Percentiles rank a stretch among this genome's conserved stretches.
Evolutionary conservation across 345 rosid species (phyloP).

Genomic region (Ceriops zippeliana): DNA sequence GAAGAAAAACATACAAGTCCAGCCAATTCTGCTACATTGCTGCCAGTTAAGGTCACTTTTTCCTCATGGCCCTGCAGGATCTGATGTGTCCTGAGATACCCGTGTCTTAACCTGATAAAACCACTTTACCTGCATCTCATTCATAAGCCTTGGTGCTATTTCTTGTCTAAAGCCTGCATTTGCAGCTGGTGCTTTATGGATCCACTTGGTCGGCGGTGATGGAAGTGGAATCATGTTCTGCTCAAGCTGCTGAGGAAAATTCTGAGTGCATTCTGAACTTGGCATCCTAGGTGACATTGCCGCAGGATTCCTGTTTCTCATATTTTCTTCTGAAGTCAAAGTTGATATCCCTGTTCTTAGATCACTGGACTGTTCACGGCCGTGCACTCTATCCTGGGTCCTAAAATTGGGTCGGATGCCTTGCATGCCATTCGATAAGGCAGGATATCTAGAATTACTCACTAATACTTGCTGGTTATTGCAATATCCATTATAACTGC

Average conservation of each 20-base stretch:
- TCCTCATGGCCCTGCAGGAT: constrained; percentile 5
- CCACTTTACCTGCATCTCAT: constrained; percentile 52
- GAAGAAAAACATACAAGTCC: background rate
- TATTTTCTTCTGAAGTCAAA: constrained; percentile 49
- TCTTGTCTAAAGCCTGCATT: constrained; percentile 38
- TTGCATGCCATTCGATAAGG: constrained; percentile 41
- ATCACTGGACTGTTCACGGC: constrained; percentile 46
- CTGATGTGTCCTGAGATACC: constrained; percentile 25
- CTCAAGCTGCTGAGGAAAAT: constrained; percentile 31
- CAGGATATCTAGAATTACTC: constrained; percentile 41
- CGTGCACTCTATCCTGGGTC: constrained; percentile 40
- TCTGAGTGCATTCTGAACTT: constrained; percentile 28
- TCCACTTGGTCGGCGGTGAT: constrained; percentile 68
- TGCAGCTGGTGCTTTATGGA: constrained; percentile 29
- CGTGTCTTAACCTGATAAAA: constrained; percentile 54
- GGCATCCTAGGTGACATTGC: constrained; percentile 24
- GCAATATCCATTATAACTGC: constrained; percentile 41
- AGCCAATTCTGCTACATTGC: constrained; percentile 3
- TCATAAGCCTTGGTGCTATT: constrained; percentile 29
- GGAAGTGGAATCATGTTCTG: constrained; percentile 46
- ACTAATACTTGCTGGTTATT: constrained; percentile 36
- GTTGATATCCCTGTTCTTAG: constrained; percentile 48
- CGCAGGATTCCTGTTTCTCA: constrained; percentile 29
- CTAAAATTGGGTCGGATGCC: constrained; percentile 40
- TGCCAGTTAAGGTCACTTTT: constrained; percentile 16